A percentile compares a stretch with the other conserved stretches of the same genome.
phyloP scores from a whole-genome alignment of 2,329 filamentous ascomycete species.

The Sarocladiaceae sp. region DNA sequence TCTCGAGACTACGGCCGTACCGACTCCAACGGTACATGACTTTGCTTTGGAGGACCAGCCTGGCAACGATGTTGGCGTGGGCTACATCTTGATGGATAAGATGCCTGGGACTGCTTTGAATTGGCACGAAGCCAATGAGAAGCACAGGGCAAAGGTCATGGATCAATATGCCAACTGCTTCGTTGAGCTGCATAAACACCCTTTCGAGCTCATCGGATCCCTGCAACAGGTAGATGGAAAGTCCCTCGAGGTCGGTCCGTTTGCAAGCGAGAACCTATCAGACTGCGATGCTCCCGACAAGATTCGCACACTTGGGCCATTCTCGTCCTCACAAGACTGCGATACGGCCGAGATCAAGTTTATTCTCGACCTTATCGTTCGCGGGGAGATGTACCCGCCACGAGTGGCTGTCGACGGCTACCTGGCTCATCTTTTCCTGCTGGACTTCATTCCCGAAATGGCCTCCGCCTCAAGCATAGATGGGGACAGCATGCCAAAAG shows the following conservation, averaged over 20 bases:
- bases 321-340: conserved; percentile 30
- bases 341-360: conserved; percentile 26
- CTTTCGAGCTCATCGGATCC: conserved; percentile 32
- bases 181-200: conserved; percentile 31
- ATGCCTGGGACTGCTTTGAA: conserved; percentile 31
- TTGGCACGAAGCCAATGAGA: conserved; percentile 26
- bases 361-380: conserved; percentile 32
- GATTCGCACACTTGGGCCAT: conserved; percentile 29
- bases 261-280: conserved; percentile 33
- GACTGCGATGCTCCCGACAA: conserved; percentile 19
- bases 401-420: conserved; percentile 30
- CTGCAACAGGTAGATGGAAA: conserved; percentile 21
- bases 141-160: conserved; percentile 31
- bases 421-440: conserved; percentile 36
- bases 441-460: conserved; percentile 29
- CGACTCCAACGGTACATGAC: conserved; percentile 32
- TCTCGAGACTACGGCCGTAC: conserved; percentile 29
- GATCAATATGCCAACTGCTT: conserved; percentile 32
- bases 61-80: conserved; percentile 30
- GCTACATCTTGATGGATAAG: conserved; percentile 39
- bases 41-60: conserved; percentile 23
- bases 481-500: conserved; percentile 27
- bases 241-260: conserved; percentile 24
- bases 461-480: conserved; percentile 17
- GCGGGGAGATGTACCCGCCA: conserved; percentile 29